Percentiles rank a stretch among this genome's conserved stretches.
These are phyloP conservation scores for Periglandula ipomoeae DNA, from an alignment of 2,329 filamentous ascomycete species.

Conservation along the genomic window DNA sequence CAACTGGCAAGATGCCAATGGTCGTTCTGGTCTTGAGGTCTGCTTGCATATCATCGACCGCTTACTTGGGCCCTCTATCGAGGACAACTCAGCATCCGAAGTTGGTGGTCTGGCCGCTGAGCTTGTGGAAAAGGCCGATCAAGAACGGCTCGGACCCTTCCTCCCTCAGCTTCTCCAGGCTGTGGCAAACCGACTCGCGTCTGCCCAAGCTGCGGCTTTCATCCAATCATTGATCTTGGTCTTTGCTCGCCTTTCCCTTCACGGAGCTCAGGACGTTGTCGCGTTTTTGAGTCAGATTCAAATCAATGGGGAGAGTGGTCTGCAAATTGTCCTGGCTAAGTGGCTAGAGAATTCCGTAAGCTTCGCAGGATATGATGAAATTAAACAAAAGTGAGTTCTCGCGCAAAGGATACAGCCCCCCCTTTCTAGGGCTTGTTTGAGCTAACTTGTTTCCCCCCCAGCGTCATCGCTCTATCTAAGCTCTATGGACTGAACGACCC, in stretches of 20 bases:
- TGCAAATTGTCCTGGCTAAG: constrained; percentile 83
- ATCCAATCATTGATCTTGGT: constrained; percentile 95
- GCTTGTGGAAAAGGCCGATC: constrained; percentile 89
- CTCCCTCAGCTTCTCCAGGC: constrained; percentile 81
- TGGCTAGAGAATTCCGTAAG: constrained; percentile 97
- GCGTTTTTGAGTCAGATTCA: constrained; percentile 82
- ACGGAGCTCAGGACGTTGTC: constrained; percentile 80
- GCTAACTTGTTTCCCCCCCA: constrained; percentile 27
- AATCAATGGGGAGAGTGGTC: constrained; percentile 69
- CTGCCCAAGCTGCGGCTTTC: constrained; percentile 76
- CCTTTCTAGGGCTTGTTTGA: neutral
- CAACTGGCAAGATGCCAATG: constrained; percentile 70
- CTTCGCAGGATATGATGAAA: constrained; percentile 97
- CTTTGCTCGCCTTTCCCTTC: constrained; percentile 81
- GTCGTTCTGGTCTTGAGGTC: constrained; percentile 78
- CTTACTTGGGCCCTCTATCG: constrained; percentile 71
- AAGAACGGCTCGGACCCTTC: constrained; percentile 83
- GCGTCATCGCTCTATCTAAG: constrained; percentile 86
- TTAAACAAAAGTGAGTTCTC: constrained; percentile 76
- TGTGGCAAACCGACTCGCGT: constrained; percentile 75
- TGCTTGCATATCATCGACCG: constrained; percentile 88
- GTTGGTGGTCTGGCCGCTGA: constrained; percentile 91
- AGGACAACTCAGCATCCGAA: constrained; percentile 91
- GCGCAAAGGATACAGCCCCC: neutral
- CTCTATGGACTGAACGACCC: constrained; percentile 80